A percentile compares a stretch with the other conserved stretches of the same genome.
phyloP scores from a whole-genome alignment of 371 early-diverging fungal species.

The Mucor mucedo region DNA sequence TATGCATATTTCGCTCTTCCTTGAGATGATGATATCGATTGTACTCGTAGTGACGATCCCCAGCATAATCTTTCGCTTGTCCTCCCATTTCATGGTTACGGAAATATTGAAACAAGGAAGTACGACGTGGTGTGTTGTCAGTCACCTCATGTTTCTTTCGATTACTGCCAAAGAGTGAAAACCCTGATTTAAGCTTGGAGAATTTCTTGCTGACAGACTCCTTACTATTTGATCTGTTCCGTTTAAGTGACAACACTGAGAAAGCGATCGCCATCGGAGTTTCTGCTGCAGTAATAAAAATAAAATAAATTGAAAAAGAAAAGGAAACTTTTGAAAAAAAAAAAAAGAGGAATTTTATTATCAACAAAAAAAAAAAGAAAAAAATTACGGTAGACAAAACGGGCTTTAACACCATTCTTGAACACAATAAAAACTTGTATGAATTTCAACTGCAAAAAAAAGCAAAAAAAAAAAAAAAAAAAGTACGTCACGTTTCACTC shows the following conservation, averaged over 20 bases:
- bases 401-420: constrained; percentile 7
- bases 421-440: background rate
- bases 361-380: constrained; percentile 1
- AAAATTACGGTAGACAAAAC: constrained; percentile 13
- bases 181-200: constrained; percentile 31
- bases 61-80: constrained; percentile 4
- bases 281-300: background rate
- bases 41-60: constrained; percentile 19
- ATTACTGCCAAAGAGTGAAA: constrained; percentile 24
- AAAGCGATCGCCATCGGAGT: constrained; percentile 27
- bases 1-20: constrained; percentile 14
- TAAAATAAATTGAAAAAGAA: background rate
- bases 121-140: background rate
- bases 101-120: constrained; percentile 22
- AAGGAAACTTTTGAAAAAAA: constrained; percentile 12
- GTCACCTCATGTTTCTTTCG: constrained; percentile 6
- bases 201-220: constrained; percentile 26
- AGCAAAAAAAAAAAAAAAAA: no score
- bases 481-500: constrained; percentile 12
- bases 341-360: constrained; percentile 6
- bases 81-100: constrained; percentile 10
- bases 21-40: constrained; percentile 7
- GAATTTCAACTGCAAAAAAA: background rate
- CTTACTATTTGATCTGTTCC: constrained; percentile 29
- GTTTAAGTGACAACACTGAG: constrained; percentile 31